These are phyloP conservation scores for Russula griseocarnosa DNA, from an alignment of 768 basidiomycete genomes.

Conservation along the genomic window DNA sequence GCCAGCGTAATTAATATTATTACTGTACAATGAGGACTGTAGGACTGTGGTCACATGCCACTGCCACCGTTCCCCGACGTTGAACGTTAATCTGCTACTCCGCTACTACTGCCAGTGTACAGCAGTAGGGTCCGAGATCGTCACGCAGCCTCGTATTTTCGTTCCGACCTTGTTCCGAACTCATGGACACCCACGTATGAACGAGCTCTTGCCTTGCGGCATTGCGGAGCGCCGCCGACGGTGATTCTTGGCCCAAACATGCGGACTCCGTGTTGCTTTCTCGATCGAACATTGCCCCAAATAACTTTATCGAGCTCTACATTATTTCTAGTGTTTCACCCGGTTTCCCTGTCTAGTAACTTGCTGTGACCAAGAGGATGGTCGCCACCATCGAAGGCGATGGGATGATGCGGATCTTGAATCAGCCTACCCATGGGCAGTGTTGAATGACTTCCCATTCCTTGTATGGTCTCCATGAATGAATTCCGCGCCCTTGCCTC, in stretches of 20 bases:
- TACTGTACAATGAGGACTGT: no score
- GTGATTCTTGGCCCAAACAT: slow-evolving; percentile 1
- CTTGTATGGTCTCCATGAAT: slow-evolving; percentile 10
- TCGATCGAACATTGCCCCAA: background rate
- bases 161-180: background rate
- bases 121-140: background rate
- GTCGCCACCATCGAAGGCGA: background rate
- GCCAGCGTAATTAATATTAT: no score
- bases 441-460: background rate
- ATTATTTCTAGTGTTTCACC: background rate
- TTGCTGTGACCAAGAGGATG: background rate
- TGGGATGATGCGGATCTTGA: background rate
- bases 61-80: no score
- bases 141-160: background rate
- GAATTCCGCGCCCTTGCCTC: slow-evolving; percentile 16
- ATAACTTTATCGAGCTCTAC: no score
- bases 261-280: slow-evolving; percentile 9
- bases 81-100: no score
- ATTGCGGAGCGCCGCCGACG: slow-evolving; percentile 4
- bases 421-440: background rate
- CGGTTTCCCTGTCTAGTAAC: background rate
- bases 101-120: no score
- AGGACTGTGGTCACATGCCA: no score
- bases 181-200: background rate
- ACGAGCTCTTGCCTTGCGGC: background rate